These are phyloP conservation scores for Arthrobotrys sphaeroides DNA, from an alignment of 2,329 filamentous ascomycete genomes.

Conservation along the genomic window DNA sequence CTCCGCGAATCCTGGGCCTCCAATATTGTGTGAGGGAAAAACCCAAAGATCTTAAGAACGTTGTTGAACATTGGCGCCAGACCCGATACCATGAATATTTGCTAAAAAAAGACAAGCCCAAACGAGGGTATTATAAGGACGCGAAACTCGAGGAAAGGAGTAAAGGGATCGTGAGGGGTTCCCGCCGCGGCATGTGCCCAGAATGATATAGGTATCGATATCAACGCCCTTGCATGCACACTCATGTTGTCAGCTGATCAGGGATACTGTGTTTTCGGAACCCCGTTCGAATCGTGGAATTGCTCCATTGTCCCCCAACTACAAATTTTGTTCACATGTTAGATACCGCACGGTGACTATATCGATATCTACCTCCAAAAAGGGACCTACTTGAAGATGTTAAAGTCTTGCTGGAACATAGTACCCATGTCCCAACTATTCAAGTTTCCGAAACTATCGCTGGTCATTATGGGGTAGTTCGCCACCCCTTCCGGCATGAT, in stretches of 20 bases:
- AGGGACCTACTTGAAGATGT: slow-evolving; percentile 37
- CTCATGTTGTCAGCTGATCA: neutral
- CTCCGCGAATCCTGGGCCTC: neutral
- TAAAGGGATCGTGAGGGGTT: neutral
- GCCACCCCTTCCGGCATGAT: slow-evolving; percentile 18
- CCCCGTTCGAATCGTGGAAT: slow-evolving; percentile 36
- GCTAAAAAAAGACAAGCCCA: neutral
- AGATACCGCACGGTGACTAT: neutral
- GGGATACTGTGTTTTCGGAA: slow-evolving; percentile 39
- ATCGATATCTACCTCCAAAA: neutral
- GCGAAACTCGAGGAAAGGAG: neutral
- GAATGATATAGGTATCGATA: too few relatives aligned
- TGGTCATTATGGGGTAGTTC: slow-evolving; percentile 23
- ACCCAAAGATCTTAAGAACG: neutral
- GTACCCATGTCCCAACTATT: slow-evolving; percentile 39
- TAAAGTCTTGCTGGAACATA: slow-evolving; percentile 37
- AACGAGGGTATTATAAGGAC: neutral
- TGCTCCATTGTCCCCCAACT: slow-evolving; percentile 36
- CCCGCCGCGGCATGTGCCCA: slow-evolving; percentile 9
- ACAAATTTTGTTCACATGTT: slow-evolving; percentile 6
- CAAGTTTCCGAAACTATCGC: neutral
- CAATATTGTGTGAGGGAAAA: neutral
- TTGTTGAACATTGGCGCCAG: slow-evolving; percentile 16
- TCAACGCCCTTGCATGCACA: neutral
- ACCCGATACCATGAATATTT: slow-evolving; percentile 9